These are phyloP conservation scores for Cicer judaicum DNA, from an alignment of 306 rosid species.

Conservation along the genomic window DNA sequence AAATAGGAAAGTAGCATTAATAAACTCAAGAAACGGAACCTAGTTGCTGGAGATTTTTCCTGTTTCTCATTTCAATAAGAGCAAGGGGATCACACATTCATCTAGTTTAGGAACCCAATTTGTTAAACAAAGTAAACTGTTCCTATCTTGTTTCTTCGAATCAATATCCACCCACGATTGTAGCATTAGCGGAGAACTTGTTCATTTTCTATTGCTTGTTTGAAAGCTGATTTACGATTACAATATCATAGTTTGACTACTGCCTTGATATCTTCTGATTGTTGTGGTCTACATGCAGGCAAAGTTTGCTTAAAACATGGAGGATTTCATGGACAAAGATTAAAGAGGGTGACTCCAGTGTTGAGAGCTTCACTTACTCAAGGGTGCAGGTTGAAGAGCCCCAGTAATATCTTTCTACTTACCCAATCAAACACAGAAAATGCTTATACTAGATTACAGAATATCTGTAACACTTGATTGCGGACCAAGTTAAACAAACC, in stretches of 20 bases:
- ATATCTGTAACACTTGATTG: conserved; percentile 5
- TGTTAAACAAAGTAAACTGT: conserved; percentile 17
- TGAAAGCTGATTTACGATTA: conserved; percentile 15
- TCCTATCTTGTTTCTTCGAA: conserved; percentile 5
- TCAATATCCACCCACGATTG: conserved; percentile 27
- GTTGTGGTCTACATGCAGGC: conserved; percentile 57
- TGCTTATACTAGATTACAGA: conserved; percentile 27
- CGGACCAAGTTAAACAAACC: conserved; percentile 37
- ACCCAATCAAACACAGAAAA: neutral
- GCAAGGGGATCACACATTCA: conserved; percentile 28
- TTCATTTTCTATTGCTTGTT: conserved; percentile 30
- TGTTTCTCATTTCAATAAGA: conserved; percentile 19
- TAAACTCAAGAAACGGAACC: conserved; percentile 28
- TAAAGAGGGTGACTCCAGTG: conserved; percentile 47
- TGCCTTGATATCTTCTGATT: conserved; percentile 33
- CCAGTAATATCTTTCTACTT: conserved; percentile 33
- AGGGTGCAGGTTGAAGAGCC: conserved; percentile 56
- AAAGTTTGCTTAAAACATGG: conserved; percentile 64
- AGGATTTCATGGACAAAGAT: conserved; percentile 66
- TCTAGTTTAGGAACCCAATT: conserved; percentile 17
- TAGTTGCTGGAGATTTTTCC: conserved; percentile 21
- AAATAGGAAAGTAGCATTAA: conserved; percentile 15
- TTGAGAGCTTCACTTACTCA: conserved; percentile 52
- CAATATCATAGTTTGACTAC: conserved; percentile 2
- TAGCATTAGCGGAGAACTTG: conserved; percentile 8